Percentiles rank a stretch among this genome's conserved stretches.
Evolutionary conservation across 805 yeast species (phyloP).

Genomic region (Lipomyces yamanashiensis): DNA sequence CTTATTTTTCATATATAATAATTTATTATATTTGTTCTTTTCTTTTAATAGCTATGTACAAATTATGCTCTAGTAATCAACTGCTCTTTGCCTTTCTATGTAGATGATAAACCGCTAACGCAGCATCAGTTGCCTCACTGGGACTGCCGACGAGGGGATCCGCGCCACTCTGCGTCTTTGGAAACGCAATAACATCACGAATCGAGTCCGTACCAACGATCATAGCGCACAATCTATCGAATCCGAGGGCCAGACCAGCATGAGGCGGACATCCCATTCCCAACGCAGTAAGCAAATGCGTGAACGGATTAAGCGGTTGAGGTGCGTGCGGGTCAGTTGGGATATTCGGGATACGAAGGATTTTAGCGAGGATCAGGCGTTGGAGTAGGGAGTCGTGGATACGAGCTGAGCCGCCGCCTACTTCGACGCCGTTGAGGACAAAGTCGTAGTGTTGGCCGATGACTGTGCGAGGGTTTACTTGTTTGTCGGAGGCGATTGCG

Average conservation of each 20-base stretch:
- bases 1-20: no score
- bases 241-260: slow-evolving; percentile 95
- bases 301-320: slow-evolving; percentile 60
- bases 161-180: slow-evolving; percentile 85
- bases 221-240: slow-evolving; percentile 93
- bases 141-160: slow-evolving; percentile 92
- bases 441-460: slow-evolving; percentile 93
- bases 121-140: slow-evolving; percentile 57
- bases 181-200: slow-evolving; percentile 94
- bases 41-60: slow-evolving; percentile 1
- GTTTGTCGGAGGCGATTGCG: not conserved
- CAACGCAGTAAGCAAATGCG: slow-evolving; percentile 82
- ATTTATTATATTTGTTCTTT: not conserved
- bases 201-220: slow-evolving; percentile 75
- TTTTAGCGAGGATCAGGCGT: slow-evolving; percentile 65
- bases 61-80: not conserved
- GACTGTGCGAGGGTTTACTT: slow-evolving; percentile 47
- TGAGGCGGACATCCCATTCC: slow-evolving; percentile 97
- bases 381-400: slow-evolving; percentile 86
- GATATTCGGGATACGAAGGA: slow-evolving; percentile 56
- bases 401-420: slow-evolving; percentile 98
- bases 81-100: not conserved
- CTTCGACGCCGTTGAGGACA: slow-evolving; percentile 90
- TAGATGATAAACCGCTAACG: slow-evolving; percentile 57
- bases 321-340: slow-evolving; percentile 29